A percentile compares a stretch with the other conserved stretches of the same genome.
Evolutionary conservation across 345 rosid genomes (phyloP).

Genomic region (Brassica carinata): DNA sequence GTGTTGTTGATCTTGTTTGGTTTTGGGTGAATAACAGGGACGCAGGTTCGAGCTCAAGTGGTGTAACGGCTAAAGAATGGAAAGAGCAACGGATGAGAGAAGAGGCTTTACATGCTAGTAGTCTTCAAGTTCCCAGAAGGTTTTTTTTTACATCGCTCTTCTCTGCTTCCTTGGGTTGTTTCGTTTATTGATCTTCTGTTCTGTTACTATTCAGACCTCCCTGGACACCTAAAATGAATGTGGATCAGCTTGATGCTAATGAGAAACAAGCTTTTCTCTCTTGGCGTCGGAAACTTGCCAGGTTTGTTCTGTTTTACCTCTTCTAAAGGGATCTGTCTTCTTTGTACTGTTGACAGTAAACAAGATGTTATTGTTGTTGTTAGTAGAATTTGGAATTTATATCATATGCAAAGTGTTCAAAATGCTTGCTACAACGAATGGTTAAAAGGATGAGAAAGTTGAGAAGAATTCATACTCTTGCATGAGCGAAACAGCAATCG

Average conservation of each 20-base stretch:
- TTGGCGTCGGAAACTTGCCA: slow-evolving; percentile 78
- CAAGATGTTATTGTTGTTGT: neutral
- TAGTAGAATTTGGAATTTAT: neutral
- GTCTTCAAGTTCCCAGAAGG: slow-evolving; percentile 78
- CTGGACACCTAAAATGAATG: slow-evolving; percentile 67
- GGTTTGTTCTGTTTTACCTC: slow-evolving; percentile 45
- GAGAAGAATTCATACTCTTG: neutral
- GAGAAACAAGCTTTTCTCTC: neutral
- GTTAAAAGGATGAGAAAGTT: neutral
- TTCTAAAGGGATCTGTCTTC: neutral
- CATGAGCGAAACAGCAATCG: too few species aligned
- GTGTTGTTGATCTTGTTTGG: neutral
- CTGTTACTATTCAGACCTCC: slow-evolving; percentile 53
- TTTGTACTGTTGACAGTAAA: neutral
- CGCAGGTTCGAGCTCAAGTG: slow-evolving; percentile 49
- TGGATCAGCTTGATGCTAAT: slow-evolving; percentile 52
- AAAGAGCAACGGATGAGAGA: slow-evolving; percentile 64
- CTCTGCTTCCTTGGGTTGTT: neutral
- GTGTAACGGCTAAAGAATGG: slow-evolving; percentile 60
- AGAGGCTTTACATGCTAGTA: slow-evolving; percentile 64
- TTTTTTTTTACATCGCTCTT: neutral
- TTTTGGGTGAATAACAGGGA: slow-evolving; percentile 47
- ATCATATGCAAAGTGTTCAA: neutral
- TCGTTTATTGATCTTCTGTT: neutral
- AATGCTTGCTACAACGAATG: neutral